Base-by-base conservation (phyloP, 371 early-diverging fungal genomes). In the Edhazardia aedis region DNA sequence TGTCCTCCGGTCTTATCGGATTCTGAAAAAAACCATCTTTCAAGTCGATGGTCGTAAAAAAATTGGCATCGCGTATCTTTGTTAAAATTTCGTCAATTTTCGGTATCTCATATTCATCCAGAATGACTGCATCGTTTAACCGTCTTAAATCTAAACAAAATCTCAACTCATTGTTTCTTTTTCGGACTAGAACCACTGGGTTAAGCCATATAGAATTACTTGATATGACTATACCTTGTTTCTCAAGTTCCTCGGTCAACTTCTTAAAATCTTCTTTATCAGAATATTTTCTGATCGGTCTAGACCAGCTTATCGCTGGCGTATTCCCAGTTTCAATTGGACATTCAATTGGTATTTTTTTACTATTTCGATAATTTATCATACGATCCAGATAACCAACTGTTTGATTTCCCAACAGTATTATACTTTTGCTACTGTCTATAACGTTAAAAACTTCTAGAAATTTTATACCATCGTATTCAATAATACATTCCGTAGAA, bases 91-190 rank as follows among this genome's bases (percentile, higher is more conserved):
- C 49, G 2, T 28, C n/a, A 21, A 48, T 48, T 4, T 28, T 26
- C 4, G 49, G 49, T 7, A 48, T 27, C 24, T 27, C 21, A 33
- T 30, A 48, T 28, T 33, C 9, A 28, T 48, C 49, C 29, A 48
- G 21, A 23, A 45, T 4, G 3, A 45, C 46, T 2, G 26, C 3
- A 26, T 45, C 46, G 27, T 53, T 53, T 22, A 53, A 22, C 16
- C 37, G 16, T 22, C 50, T 53, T 11, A 36, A 21, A 51, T 53
- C 53, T 4, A 53, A 11, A 25, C 50, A 49, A 28, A 53, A 44
- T 9, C 53, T 2, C 50, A 24, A 40, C 3, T 19, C 29, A 19
- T 22, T 18, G 4, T 54, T 4, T 22, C 21, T 53, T 18, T 53
- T 53, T 24, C 25, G 22, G 3, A 21, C 21, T 25, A 48, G 23